phyloP scores from a whole-genome alignment of 148 eudicot genomes.

The Arctostaphylos glauca region DNA sequence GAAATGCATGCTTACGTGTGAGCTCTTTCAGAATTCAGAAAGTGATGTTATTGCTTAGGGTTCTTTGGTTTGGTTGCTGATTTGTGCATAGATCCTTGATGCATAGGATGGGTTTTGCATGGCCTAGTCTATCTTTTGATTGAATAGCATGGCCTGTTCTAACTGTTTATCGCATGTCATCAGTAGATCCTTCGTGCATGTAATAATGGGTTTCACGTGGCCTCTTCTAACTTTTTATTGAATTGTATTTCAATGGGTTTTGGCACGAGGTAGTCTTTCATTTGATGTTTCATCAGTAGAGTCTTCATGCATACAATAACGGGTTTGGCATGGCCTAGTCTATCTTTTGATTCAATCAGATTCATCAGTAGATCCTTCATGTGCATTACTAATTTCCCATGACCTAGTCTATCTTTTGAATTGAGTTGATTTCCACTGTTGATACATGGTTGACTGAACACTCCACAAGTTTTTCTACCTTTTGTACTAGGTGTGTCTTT shows the following conservation, averaged over 20 bases:
- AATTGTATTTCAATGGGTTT: background rate
- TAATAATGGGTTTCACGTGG: too few relatives aligned
- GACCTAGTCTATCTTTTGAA: background rate
- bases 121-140: background rate
- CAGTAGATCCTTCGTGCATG: too few relatives aligned
- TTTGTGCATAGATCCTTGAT: background rate
- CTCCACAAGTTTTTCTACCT: background rate
- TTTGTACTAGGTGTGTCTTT: background rate
- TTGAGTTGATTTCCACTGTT: background rate
- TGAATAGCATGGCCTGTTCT: too few relatives aligned
- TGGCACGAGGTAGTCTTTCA: too few relatives aligned
- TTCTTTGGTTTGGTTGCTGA: background rate
- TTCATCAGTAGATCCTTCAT: too few relatives aligned
- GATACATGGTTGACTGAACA: slow-evolving; percentile 11
- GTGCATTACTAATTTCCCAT: background rate
- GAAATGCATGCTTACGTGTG: background rate
- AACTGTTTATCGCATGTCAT: too few relatives aligned
- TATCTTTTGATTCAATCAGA: background rate
- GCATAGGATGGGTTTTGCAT: background rate
- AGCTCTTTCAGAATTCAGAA: background rate
- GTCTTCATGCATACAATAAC: too few relatives aligned
- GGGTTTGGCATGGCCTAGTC: background rate
- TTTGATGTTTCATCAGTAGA: too few relatives aligned
- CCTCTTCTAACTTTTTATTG: too few relatives aligned
- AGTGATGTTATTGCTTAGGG: slow-evolving; percentile 3